Percentiles rank a stretch among this genome's conserved stretches.
Evolutionary conservation across 805 yeast genomes (phyloP).

Genomic region (Candida hungchunana): DNA sequence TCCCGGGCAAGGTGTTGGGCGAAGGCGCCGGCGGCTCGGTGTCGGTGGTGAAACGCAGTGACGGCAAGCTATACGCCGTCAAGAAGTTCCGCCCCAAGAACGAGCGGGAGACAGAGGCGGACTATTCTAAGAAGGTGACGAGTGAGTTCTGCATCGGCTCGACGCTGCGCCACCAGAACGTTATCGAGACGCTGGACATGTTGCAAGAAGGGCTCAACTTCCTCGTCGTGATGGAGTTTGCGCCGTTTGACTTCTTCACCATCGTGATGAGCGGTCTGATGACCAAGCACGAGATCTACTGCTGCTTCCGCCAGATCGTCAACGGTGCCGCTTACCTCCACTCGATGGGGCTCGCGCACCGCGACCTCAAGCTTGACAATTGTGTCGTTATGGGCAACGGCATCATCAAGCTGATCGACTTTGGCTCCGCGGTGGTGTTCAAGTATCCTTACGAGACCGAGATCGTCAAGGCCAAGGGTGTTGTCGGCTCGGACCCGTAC

Average conservation of each 20-base stretch:
- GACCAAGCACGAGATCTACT: constrained; percentile 63
- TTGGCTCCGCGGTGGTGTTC: constrained; percentile 88
- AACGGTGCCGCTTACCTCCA: constrained; percentile 77
- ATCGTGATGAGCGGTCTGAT: constrained; percentile 86
- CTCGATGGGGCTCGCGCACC: constrained; percentile 79
- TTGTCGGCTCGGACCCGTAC: constrained; percentile 95
- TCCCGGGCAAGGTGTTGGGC: constrained; percentile 71
- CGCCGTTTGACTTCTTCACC: constrained; percentile 88
- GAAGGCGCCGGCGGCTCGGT: constrained; percentile 96
- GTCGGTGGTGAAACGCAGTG: constrained; percentile 62
- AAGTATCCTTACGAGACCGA: constrained; percentile 56
- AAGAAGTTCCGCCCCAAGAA: constrained; percentile 75
- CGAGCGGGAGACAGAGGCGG: constrained; percentile 56
- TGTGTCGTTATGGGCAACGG: constrained; percentile 80
- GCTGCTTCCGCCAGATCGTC: constrained; percentile 80
- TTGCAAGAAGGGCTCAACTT: constrained; percentile 60
- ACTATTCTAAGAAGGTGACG: constrained; percentile 73
- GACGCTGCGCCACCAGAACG: constrained; percentile 69
- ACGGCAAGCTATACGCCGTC: constrained; percentile 71
- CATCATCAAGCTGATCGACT: constrained; percentile 81
- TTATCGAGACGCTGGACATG: constrained; percentile 78
- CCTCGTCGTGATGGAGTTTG: constrained; percentile 87
- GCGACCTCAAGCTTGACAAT: constrained; percentile 90
- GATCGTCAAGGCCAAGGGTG: constrained; percentile 68
- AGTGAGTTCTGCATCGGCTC: constrained; percentile 83